Evolutionary conservation across 257 asterid genomes (phyloP).

Genomic region (Solanum clarkiae): DNA sequence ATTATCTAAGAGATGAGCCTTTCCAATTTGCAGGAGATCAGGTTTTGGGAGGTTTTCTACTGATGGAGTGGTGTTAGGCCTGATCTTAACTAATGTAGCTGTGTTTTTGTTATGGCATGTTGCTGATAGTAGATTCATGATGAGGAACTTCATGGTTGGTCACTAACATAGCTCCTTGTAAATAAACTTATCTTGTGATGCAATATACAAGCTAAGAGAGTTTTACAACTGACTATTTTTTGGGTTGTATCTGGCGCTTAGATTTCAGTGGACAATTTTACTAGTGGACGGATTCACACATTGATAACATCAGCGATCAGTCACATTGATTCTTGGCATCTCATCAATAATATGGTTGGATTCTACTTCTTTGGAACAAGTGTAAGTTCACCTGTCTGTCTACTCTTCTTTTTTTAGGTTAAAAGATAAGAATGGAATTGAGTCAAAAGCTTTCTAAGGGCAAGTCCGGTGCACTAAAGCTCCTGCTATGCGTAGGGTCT

Average conservation of each 20-base stretch:
- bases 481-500: no score
- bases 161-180: not conserved
- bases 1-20: not conserved
- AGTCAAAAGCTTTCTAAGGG: not conserved
- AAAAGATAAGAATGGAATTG: not conserved
- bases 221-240: not conserved
- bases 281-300: slow-evolving; percentile 76
- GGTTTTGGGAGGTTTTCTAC: slow-evolving; percentile 39
- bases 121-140: slow-evolving; percentile 50
- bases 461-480: no score
- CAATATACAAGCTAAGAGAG: not conserved
- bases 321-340: slow-evolving; percentile 48
- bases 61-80: slow-evolving; percentile 58
- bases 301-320: slow-evolving; percentile 81
- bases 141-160: slow-evolving; percentile 64
- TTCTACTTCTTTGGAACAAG: slow-evolving; percentile 75
- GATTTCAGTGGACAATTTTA: slow-evolving; percentile 74
- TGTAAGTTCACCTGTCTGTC: slow-evolving; percentile 38
- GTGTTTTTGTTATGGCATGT: slow-evolving; percentile 63
- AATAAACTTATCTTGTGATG: not conserved
- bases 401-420: not conserved
- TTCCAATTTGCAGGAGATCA: slow-evolving; percentile 30
- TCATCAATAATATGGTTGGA: slow-evolving; percentile 63
- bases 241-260: slow-evolving; percentile 17
- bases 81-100: slow-evolving; percentile 56